Percentiles rank a stretch among this genome's conserved stretches.
These are phyloP conservation scores for Vitis rotundifolia DNA, from an alignment of 164 flowering plant genomes.

Conservation along the genomic window DNA sequence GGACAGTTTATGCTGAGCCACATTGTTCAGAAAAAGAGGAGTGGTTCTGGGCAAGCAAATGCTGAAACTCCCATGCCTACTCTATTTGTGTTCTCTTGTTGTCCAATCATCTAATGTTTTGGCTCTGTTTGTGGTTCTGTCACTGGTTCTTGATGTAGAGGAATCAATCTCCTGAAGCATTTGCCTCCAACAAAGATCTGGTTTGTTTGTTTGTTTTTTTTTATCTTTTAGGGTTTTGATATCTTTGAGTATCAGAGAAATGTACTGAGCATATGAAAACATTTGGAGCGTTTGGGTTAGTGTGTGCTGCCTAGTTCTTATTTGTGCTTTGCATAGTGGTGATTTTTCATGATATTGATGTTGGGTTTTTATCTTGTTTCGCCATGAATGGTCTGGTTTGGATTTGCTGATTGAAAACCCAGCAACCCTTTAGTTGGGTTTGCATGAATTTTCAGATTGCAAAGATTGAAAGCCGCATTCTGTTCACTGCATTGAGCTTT, in stretches of 20 bases:
- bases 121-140: slow-evolving; percentile 2
- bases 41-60: slow-evolving; percentile 15
- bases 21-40: slow-evolving; percentile 10
- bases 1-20: not conserved
- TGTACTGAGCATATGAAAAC: slow-evolving; percentile 1
- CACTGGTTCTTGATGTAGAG: slow-evolving; percentile 8
- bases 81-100: slow-evolving; percentile 2
- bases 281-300: not conserved
- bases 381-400: not conserved
- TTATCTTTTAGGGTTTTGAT: not conserved
- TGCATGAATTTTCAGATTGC: not conserved
- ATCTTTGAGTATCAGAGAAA: not conserved
- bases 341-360: not conserved
- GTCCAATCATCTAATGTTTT: slow-evolving; percentile 8
- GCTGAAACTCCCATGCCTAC: slow-evolving; percentile 23
- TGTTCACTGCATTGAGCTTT: slow-evolving; percentile 1
- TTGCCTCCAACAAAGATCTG: slow-evolving; percentile 4
- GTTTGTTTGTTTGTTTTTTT: not conserved
- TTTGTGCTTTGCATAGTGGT: not conserved
- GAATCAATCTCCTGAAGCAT: slow-evolving; percentile 11
- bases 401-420: not conserved
- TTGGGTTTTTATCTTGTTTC: not conserved
- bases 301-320: not conserved
- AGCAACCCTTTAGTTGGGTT: not conserved
- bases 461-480: not conserved